These are phyloP conservation scores for Aspergillus asperescens DNA, from an alignment of 495 filamentous ascomycete genomes.

Conservation along the genomic window DNA sequence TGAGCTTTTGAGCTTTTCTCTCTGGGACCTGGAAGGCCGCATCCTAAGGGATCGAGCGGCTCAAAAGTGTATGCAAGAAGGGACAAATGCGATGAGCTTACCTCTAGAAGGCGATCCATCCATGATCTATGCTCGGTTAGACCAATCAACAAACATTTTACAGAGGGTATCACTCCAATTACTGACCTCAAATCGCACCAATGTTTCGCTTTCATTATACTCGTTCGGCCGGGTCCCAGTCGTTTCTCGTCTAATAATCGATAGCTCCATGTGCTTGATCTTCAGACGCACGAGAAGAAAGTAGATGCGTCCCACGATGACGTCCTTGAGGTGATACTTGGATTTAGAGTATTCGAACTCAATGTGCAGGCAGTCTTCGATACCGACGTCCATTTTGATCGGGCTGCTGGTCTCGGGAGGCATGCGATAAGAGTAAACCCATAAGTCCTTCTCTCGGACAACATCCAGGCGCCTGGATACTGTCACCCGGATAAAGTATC, in stretches of 20 bases:
- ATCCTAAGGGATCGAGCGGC: neutral
- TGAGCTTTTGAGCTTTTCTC: neutral
- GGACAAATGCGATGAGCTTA: slow-evolving; percentile 23
- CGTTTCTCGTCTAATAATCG: slow-evolving; percentile 94
- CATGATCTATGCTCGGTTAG: slow-evolving; percentile 68
- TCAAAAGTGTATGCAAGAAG: neutral
- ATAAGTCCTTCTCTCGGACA: slow-evolving; percentile 97
- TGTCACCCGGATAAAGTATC: slow-evolving; percentile 96
- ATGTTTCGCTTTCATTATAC: slow-evolving; percentile 98
- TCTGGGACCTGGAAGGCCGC: neutral
- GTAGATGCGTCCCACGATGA: slow-evolving; percentile 98
- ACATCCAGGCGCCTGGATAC: slow-evolving; percentile 98
- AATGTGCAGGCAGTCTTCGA: slow-evolving; percentile 98
- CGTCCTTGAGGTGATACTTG: slow-evolving; percentile 99
- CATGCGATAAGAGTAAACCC: slow-evolving; percentile 98
- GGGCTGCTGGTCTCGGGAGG: slow-evolving; percentile 95
- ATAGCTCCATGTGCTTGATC: slow-evolving; percentile 99
- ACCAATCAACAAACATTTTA: slow-evolving; percentile 17
- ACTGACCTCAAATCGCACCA: slow-evolving; percentile 92
- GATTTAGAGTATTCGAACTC: slow-evolving; percentile 99
- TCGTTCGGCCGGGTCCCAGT: slow-evolving; percentile 99
- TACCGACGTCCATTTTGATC: slow-evolving; percentile 99
- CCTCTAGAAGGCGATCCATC: slow-evolving; percentile 94
- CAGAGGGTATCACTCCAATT: neutral
- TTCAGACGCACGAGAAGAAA: slow-evolving; percentile 96